phyloP scores from a whole-genome alignment of 75 land plant genomes.

The Gnetum montanum region DNA sequence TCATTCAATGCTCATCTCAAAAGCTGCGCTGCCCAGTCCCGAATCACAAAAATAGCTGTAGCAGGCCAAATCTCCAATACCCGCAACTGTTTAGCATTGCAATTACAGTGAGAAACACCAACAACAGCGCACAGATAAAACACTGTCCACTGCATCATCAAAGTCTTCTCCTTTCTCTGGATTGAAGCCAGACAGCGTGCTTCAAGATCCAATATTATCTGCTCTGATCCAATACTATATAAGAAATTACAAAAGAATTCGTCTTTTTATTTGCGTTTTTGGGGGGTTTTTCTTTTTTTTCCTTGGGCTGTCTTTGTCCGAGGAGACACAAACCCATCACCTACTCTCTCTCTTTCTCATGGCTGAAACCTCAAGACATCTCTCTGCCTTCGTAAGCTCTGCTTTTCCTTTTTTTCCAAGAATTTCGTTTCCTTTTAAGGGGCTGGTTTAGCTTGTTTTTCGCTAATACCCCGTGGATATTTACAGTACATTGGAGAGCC shows the following conservation, averaged over 20 bases:
- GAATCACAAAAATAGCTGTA: slow-evolving; percentile 3
- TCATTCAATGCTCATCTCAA: slow-evolving; percentile 12
- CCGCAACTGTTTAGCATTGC: neutral
- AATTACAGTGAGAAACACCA: neutral
- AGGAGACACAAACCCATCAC: slow-evolving; percentile 10
- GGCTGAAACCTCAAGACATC: no score
- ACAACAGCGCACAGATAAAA: no score
- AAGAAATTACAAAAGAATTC: no score
- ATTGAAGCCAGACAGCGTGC: neutral
- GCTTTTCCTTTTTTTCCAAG: neutral
- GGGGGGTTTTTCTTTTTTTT: no score
- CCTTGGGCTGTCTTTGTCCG: slow-evolving; percentile 5
- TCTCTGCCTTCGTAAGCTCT: neutral
- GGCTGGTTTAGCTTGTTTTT: neutral
- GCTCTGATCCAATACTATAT: no score
- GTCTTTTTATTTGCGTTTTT: no score
- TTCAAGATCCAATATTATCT: slow-evolving; percentile 1
- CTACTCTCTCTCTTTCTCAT: slow-evolving; percentile 6
- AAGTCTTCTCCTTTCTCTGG: neutral
- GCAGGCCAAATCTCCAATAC: neutral
- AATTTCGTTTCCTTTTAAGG: neutral
- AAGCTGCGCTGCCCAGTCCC: slow-evolving; percentile 3
- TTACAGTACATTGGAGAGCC: neutral
- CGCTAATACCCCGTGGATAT: neutral
- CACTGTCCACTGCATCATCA: neutral